Conservation (phyloP, 1,139 yeast genomes). For the Tardiomyces depauwii region DNA sequence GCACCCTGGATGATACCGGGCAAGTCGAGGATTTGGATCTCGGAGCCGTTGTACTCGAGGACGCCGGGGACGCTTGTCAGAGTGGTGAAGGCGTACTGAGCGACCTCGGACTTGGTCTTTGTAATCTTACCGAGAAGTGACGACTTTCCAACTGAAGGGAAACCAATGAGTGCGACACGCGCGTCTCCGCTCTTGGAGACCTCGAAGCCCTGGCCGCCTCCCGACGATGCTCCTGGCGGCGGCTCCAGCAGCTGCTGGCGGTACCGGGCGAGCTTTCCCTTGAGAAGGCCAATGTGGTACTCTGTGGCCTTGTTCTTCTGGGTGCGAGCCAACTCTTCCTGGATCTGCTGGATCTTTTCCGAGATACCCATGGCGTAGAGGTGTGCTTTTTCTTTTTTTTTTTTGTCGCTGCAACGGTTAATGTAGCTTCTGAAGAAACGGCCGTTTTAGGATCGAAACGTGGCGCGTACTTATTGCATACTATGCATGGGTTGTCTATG, state of each 20-base stretch:
- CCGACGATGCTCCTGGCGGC: conserved; percentile 59
- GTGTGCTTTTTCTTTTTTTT: too few species aligned
- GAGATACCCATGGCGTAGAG: conserved; percentile 9
- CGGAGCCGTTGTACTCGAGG: conserved; percentile 90
- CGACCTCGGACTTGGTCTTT: conserved; percentile 88
- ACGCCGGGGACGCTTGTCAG: conserved; percentile 96
- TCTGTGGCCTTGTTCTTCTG: conserved; percentile 98
- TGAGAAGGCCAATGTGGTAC: conserved; percentile 84
- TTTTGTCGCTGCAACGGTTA: too few species aligned
- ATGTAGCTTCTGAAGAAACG: too few species aligned
- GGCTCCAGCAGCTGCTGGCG: conserved; percentile 90
- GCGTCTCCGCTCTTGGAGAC: conserved; percentile 96
- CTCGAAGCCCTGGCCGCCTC: conserved; percentile 88
- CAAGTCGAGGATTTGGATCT: conserved; percentile 87
- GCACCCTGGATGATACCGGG: conserved; percentile 98
- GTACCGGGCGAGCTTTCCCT: conserved; percentile 91
- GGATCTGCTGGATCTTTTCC: conserved; percentile 83
- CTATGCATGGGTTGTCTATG: too few species aligned
- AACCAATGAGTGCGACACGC: conserved; percentile 87
- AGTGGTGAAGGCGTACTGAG: conserved; percentile 91
- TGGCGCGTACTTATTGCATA: background rate
- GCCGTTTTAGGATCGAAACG: too few species aligned
- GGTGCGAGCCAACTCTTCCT: conserved; percentile 87
- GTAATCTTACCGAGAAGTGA: conserved; percentile 78
- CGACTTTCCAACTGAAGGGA: conserved; percentile 96